Conservation (phyloP, 225 moss, liverwort and hornwort species). For the Climacium dendroides region DNA sequence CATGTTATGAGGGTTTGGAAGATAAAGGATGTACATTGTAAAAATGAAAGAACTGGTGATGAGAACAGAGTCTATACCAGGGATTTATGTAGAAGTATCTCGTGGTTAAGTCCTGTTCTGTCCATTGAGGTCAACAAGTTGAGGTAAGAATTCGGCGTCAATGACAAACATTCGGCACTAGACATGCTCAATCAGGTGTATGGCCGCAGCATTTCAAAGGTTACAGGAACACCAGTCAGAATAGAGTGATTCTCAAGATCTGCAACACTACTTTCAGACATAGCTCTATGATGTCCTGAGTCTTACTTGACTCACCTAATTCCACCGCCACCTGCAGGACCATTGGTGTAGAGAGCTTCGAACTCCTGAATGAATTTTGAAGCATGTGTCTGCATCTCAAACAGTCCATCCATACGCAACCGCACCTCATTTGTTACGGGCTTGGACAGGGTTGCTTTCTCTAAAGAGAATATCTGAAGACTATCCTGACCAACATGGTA, state of each 20-base stretch:
- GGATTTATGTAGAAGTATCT: conserved; percentile 45
- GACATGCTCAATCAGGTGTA: neutral
- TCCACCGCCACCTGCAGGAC: conserved; percentile 87
- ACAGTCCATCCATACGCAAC: conserved; percentile 76
- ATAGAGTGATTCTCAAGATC: neutral
- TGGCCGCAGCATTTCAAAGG: neutral
- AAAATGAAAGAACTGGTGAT: neutral
- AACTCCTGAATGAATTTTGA: conserved; percentile 54
- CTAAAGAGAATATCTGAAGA: conserved; percentile 15
- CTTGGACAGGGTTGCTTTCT: neutral
- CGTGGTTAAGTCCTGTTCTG: conserved; percentile 50
- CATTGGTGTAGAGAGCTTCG: conserved; percentile 78
- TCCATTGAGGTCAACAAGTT: neutral
- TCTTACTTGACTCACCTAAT: conserved; percentile 35
- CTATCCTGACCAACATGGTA: conserved; percentile 55
- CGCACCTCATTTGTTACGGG: conserved; percentile 45
- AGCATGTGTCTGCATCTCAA: conserved; percentile 33
- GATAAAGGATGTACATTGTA: neutral
- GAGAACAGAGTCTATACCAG: conserved; percentile 23
- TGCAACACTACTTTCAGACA: neutral
- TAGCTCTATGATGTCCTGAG: neutral
- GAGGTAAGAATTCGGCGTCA: neutral
- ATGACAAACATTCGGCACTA: neutral
- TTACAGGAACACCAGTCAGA: neutral
- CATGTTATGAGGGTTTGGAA: neutral